These are phyloP conservation scores for Eucommia ulmoides DNA, from an alignment of 257 asterid genomes.

Conservation along the genomic window DNA sequence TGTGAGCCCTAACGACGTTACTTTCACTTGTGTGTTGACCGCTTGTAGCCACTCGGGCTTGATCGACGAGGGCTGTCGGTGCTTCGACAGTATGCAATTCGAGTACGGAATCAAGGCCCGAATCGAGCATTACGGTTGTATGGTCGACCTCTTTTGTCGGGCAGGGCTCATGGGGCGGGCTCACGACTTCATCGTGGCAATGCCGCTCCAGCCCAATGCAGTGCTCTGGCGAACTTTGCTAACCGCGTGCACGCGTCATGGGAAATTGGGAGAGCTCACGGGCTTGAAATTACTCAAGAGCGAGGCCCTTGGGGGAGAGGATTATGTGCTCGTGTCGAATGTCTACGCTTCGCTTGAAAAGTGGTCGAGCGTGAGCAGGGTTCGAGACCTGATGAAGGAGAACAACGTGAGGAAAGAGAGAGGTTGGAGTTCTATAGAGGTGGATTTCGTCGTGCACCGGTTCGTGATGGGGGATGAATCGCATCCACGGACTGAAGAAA, in stretches of 20 bases:
- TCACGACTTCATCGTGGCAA: conserved; percentile 21
- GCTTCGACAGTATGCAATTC: conserved; percentile 36
- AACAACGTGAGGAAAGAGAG: conserved; percentile 6
- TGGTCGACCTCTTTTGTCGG: conserved; percentile 52
- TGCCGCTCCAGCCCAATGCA: conserved; percentile 38
- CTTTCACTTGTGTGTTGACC: conserved; percentile 47
- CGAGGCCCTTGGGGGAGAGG: conserved; percentile 2
- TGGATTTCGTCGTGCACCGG: conserved; percentile 4
- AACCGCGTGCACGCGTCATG: conserved; percentile 29
- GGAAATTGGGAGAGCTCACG: conserved; percentile 7
- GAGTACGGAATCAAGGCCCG: conserved; percentile 28
- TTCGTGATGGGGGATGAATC: conserved; percentile 12
- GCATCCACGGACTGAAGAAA: conserved; percentile 5
- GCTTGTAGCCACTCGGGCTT: conserved; percentile 61
- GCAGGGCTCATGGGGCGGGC: conserved; percentile 41
- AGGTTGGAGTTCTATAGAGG: conserved; percentile 12
- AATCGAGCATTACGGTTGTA: conserved; percentile 37
- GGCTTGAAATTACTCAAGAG: conserved; percentile 6
- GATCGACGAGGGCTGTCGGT: conserved; percentile 44
- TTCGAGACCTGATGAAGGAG: conserved; percentile 10
- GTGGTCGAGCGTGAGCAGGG: conserved; percentile 7
- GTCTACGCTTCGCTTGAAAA: conserved; percentile 8
- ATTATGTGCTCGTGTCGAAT: conserved; percentile 10
- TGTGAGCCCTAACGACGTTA: conserved; percentile 37
- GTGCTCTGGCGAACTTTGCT: conserved; percentile 70